Base-by-base conservation (phyloP, 2,329 filamentous ascomycete genomes). In the Ceratocystis albifundus region DNA sequence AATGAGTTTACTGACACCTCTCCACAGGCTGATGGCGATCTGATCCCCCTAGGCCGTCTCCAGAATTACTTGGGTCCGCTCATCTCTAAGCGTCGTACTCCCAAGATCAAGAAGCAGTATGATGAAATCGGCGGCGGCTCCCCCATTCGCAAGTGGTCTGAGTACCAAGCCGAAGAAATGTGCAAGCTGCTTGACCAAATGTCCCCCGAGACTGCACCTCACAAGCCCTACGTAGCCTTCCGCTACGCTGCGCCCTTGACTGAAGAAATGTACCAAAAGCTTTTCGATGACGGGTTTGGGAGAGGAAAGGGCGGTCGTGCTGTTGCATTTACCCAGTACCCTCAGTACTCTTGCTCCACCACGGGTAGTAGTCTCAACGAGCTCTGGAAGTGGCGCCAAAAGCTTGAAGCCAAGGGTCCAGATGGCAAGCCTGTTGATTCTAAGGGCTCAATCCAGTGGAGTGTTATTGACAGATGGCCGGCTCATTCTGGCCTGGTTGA, bases 181-280 rank as follows among this genome's bases (percentile, higher is more conserved):
- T 99, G 94, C 83, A 96, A 96, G 80, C 84, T 97, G 64, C 82
- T 99, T 64, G 94, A 99, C 80, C 83, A 87, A 71, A 88, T 90
- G 68, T 95, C 88, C 1, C 94, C 94, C 4, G 88, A 96, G 74
- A 96, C 92, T 1, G 94, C 94, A 2, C 94, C 94, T 4, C 94
- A 99, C 75, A 96, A 94, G 75, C 94, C 94, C 7, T 99, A 99
- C 73, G 91, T 97, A 61, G 93, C 94, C 15, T 99, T 99, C 75
- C 88, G 94, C 69, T 99, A 99, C 73, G 93, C 95, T 15, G 82
- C 92, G 69, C 94, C 94, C 0, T 77, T 99, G 73, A 99, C 94
- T 1, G 94, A 97, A 77, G 86, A 96, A 71, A 96, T 92, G 85
- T 97, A 99, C 75, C 81, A 84, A 65, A 83, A 84, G 72, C 76